Conservation (phyloP, 768 basidiomycete genomes). For the Pleurotus tuoliensis region DNA sequence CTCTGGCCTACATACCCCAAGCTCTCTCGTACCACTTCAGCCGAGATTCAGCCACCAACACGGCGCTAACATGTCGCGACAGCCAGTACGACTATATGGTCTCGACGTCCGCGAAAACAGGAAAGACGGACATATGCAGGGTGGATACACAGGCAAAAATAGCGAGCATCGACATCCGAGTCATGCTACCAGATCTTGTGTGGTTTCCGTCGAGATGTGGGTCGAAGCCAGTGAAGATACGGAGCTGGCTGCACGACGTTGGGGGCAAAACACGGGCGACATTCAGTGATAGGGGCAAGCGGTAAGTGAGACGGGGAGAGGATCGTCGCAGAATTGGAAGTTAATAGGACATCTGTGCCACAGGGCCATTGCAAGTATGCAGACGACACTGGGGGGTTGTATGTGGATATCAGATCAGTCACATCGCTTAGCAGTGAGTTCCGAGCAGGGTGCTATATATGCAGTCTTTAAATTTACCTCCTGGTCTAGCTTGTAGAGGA, state of each 20-base stretch:
- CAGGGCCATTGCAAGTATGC: constrained; percentile 1
- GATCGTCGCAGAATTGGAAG: too few relatives aligned
- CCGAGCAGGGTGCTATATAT: background rate
- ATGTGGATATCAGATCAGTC: constrained; percentile 5
- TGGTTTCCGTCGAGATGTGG: constrained; percentile 3
- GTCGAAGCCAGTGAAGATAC: constrained; percentile 4
- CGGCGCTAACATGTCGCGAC: background rate
- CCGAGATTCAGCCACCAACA: constrained; percentile 8
- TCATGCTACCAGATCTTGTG: constrained; percentile 5
- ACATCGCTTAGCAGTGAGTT: constrained; percentile 4
- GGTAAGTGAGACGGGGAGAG: background rate
- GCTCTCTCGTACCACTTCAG: constrained; percentile 3
- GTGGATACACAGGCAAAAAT: background rate
- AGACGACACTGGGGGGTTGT: background rate
- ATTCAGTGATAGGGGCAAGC: background rate
- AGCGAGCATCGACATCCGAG: constrained; percentile 4
- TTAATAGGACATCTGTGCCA: too few relatives aligned
- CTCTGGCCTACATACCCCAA: constrained; percentile 4
- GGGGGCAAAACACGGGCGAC: constrained; percentile 2
- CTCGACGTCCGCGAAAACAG: constrained; percentile 4
- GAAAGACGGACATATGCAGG: constrained; percentile 3
- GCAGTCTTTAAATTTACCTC: background rate
- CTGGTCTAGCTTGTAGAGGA: background rate
- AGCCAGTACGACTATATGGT: background rate
- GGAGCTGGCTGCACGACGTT: constrained; percentile 3